Evolutionary conservation across 495 filamentous ascomycete genomes (phyloP), one percentile per base, ranked within the genome.

Genomic region (Penicillium manginii): DNA sequence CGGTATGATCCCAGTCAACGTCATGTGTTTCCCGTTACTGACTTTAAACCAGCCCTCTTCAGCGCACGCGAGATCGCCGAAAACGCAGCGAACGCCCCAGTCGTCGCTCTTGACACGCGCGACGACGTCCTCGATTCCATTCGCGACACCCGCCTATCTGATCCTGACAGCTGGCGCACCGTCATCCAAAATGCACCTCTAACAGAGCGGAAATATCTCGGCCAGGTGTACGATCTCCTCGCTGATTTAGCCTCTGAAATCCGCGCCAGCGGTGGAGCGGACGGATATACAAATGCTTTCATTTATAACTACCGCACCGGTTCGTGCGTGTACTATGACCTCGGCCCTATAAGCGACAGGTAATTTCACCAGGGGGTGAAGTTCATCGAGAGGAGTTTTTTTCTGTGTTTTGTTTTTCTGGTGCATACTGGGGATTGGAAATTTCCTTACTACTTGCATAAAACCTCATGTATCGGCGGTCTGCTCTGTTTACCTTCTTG

Each of bases 81-180:
- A 59, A 78, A 80, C 15, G 89, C 89, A 50, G 72, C 88, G 10
- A 84, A 87, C 56, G 89, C 88, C 12, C 92, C 92, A 1, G 88
- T 97, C 63, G 85, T 86, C 9, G 94, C 93, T 17, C 87, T 98
- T 50, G 94, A 98, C 72, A 91, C 88, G 1, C 87, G 87, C 45
- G 93, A 97, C 76, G 84, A 87, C 10, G 81, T 96, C n/a, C 82
- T 98, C 46, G 89, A 96, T 31, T 76, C 86, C 35, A 90, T 98
- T 40, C 81, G 83, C 15, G 80, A 84, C 18, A 94, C 92, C 12
- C 77, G 85, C 18, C 81, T 97, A 10, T 86, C 84, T 1, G 93
- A 97, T 61, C 73, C 88, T 15, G 94, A 98, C 61, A 89, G 86
- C 62, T 98, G 94, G 94, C 86, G 89, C 23, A 81, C 77, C 47